Percentiles rank a stretch among this genome's conserved stretches.
Conservation (phyloP, 2,329 filamentous ascomycete genomes). For the Beauveria sp. region DNA sequence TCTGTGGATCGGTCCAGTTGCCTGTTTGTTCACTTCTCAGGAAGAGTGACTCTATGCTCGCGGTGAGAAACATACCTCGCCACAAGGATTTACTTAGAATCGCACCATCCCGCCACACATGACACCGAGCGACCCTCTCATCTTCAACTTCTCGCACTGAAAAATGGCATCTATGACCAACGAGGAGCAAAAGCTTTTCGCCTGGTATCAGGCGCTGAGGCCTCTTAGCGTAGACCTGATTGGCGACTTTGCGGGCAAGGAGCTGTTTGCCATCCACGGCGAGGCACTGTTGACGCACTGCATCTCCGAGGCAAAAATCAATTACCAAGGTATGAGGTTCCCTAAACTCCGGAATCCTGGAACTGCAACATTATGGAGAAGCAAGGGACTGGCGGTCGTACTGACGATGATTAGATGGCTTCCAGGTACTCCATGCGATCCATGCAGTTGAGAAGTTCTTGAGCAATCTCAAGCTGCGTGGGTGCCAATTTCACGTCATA, state of each 20-base stretch:
- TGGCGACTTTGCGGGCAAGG: conserved; percentile 67
- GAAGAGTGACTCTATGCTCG: no score
- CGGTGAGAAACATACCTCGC: no score
- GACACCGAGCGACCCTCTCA: neutral
- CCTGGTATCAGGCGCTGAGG: conserved; percentile 13
- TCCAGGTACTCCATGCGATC: conserved; percentile 64
- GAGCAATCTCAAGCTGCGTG: conserved; percentile 48
- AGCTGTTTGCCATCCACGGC: conserved; percentile 65
- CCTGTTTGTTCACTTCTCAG: no score
- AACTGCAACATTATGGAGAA: no score
- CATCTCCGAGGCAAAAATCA: conserved; percentile 53
- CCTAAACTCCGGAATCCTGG: no score
- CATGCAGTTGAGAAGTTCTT: conserved; percentile 63
- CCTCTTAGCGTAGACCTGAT: conserved; percentile 53
- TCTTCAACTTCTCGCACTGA: neutral
- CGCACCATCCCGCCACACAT: no score
- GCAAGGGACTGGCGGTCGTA: neutral
- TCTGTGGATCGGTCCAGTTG: no score
- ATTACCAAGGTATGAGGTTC: conserved; percentile 43
- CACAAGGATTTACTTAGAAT: no score
- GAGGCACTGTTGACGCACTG: conserved; percentile 62
- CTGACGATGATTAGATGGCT: conserved; percentile 38
- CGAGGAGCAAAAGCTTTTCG: neutral
- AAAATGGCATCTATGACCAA: neutral
- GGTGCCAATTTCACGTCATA: conserved; percentile 63